phyloP scores from a whole-genome alignment of 257 asterid genomes.

The Solanum sejunctum region DNA sequence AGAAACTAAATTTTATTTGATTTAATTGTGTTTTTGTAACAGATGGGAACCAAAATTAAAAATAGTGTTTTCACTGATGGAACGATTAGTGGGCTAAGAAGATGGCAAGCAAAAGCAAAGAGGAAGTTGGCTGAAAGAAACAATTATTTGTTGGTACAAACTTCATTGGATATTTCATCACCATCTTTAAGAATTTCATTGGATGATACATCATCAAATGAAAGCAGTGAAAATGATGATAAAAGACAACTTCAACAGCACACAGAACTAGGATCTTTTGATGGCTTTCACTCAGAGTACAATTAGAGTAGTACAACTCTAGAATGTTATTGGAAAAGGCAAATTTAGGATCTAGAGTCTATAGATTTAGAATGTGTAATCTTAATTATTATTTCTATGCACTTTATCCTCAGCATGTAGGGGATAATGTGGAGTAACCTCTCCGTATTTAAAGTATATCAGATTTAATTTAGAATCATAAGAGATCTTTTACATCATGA shows the following conservation, averaged over 20 bases:
- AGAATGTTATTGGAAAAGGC: not conserved
- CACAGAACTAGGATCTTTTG: constrained; percentile 24
- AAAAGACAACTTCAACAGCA: constrained; percentile 1
- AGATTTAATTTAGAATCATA: too few relatives aligned
- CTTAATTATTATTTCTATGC: not conserved
- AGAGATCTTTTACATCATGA: too few relatives aligned
- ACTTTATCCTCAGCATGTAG: too few relatives aligned
- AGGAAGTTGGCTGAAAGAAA: constrained; percentile 26
- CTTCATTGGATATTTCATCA: constrained; percentile 10
- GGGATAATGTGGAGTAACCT: too few relatives aligned
- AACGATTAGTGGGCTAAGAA: constrained; percentile 34
- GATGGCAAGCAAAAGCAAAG: constrained; percentile 55
- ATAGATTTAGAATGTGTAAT: not conserved
- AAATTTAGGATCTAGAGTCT: not conserved
- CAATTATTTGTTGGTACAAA: not conserved
- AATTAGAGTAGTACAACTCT: not conserved
- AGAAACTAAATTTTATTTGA: not conserved
- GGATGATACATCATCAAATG: constrained; percentile 7
- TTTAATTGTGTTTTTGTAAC: not conserved
- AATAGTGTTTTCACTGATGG: constrained; percentile 37
- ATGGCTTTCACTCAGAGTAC: constrained; percentile 22
- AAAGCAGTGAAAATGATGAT: constrained; percentile 1
- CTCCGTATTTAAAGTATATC: too few relatives aligned
- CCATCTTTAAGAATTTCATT: constrained; percentile 5
- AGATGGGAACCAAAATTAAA: constrained; percentile 63